phyloP scores from a whole-genome alignment of 116 monocot species.

The Zostera marina region DNA sequence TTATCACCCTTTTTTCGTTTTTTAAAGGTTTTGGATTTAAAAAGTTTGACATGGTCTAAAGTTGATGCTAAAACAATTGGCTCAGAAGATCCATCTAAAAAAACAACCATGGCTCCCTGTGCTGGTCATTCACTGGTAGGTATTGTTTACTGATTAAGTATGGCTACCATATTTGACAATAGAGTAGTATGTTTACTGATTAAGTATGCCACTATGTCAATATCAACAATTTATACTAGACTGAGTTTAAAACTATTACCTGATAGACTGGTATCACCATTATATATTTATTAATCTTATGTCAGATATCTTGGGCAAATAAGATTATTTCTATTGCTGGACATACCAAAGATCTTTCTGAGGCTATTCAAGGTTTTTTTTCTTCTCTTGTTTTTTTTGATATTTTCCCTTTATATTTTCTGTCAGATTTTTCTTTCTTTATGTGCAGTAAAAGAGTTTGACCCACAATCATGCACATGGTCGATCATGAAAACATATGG shows the following conservation, averaged over 20 bases:
- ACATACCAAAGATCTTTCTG: slow-evolving; percentile 93
- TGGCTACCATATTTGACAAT: too few species aligned
- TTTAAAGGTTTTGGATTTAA: slow-evolving; percentile 85
- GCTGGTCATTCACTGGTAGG: slow-evolving; percentile 96
- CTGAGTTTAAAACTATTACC: too few species aligned
- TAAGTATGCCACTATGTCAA: too few species aligned
- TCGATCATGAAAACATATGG: slow-evolving; percentile 82
- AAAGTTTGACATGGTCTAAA: slow-evolving; percentile 88
- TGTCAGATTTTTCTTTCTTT: slow-evolving; percentile 1
- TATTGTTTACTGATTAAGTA: background rate
- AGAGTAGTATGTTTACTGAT: background rate
- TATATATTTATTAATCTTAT: slow-evolving; percentile 4
- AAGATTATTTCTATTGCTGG: slow-evolving; percentile 87
- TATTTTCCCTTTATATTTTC: background rate
- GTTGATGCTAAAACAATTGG: slow-evolving; percentile 42
- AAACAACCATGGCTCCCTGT: slow-evolving; percentile 35
- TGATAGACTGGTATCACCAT: background rate
- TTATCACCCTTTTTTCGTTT: background rate
- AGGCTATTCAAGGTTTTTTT: slow-evolving; percentile 58
- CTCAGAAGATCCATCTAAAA: slow-evolving; percentile 19
- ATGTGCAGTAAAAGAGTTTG: slow-evolving; percentile 81
- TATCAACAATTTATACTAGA: too few species aligned
- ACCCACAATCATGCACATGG: slow-evolving; percentile 77
- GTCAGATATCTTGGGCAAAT: slow-evolving; percentile 67
- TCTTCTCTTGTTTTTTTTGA: background rate